Base-by-base conservation (phyloP, 306 rosid species). In the Betula pendula region DNA sequence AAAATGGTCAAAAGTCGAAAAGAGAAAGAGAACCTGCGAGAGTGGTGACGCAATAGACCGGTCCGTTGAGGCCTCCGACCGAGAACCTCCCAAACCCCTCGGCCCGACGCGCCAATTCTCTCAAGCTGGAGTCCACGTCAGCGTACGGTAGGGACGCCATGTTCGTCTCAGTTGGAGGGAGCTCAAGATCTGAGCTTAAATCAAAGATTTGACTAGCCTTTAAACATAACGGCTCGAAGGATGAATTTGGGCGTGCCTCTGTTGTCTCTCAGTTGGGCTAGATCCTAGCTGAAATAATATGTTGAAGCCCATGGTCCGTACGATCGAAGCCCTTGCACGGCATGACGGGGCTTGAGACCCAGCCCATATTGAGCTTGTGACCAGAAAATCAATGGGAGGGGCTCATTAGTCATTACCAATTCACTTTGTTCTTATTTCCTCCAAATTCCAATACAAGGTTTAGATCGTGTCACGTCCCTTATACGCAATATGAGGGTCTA, bases 11-110 rank as follows among this genome's bases (percentile, higher is more conserved):
- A 42, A 17, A 22, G 20, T n/a, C 53, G 8, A 52, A 22, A 8
- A n/a, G 8, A 19, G 40, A 31, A 38, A 53, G 25, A 4, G 65
- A 35, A 80, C 93, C 93, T 77, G 91, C 77, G 59, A 91, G 87
- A 48, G 88, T 70, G 76, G 89, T 86, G 77, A 91, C 92, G 20
- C 15, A 58, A 81, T 86, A 91, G 77, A 91, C 63, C 19, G 80
- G 44, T 14, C 96, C 92, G 67, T 83, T 47, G 22, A 87, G 86
- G 31, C 92, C 96, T 15, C 96, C 96, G 10, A 88, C 70, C 68
- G 96, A 42, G 53, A 24, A 50, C 73, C 87, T 85, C 29, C 90
- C 91, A 53, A 87, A 91, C 10, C 96, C 90, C 85, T 91, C 92
- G 0, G 92, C 90, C 14, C 74, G 67, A 49, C 86, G 89, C 13